Percentiles rank a stretch among this genome's conserved stretches.
Evolutionary conservation across 192 early-diverging fungal genomes (phyloP).

Genomic region (Coemansia aciculifera): DNA sequence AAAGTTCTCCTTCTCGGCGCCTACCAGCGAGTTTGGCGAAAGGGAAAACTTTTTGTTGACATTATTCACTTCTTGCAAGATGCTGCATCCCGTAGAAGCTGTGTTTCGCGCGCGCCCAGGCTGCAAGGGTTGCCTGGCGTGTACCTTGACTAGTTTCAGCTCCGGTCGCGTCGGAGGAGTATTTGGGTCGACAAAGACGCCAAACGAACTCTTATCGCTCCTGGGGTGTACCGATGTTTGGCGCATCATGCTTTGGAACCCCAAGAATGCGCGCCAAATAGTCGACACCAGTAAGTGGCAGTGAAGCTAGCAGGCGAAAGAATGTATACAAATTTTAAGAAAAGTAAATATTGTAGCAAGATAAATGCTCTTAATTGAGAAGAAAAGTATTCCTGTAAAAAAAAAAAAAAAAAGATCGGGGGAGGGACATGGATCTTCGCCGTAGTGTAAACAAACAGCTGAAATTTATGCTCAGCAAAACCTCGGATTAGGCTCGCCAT

Average conservation of each 20-base stretch:
- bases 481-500: background rate
- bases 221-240: background rate
- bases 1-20: constrained; percentile 48
- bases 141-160: background rate
- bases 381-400: background rate
- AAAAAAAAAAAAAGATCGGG: background rate
- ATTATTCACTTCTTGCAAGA: constrained; percentile 14
- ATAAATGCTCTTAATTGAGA: background rate
- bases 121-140: background rate
- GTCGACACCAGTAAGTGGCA: background rate
- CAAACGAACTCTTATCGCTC: background rate
- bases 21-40: constrained; percentile 30
- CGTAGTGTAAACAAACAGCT: background rate
- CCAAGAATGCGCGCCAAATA: background rate
- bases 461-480: too few species aligned
- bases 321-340: background rate
- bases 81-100: background rate
- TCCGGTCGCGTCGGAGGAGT: background rate
- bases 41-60: constrained; percentile 18
- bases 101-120: background rate
- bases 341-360: background rate
- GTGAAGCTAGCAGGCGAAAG: background rate
- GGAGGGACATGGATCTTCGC: background rate
- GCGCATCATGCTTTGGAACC: background rate
- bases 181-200: constrained; percentile 2